These are phyloP conservation scores for Globisporangium abappressorium DNA, from an alignment of 352 stramenopile genomes.

Conservation along the genomic window DNA sequence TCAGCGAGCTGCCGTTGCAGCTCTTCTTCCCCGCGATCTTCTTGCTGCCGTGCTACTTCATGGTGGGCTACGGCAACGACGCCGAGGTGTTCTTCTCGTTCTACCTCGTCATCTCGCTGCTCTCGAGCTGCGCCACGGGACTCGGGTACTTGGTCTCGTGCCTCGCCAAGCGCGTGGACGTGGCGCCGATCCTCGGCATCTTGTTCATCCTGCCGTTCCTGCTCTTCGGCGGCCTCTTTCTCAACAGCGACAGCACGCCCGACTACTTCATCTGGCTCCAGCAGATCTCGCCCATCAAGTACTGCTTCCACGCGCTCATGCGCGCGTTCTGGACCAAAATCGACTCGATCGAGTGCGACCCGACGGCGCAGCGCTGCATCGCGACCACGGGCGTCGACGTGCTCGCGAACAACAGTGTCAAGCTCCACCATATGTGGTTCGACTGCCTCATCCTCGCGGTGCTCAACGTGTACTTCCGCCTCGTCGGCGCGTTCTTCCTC, in stretches of 20 bases:
- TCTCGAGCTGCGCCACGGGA: conserved; percentile 20
- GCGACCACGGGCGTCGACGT: conserved; percentile 25
- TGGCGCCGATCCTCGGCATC: conserved; percentile 29
- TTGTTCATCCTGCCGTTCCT: conserved; percentile 34
- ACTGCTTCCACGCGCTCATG: conserved; percentile 35
- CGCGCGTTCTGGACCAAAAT: conserved; percentile 31
- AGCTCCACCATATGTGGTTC: conserved; percentile 16
- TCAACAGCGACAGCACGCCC: conserved; percentile 31
- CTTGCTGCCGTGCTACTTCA: conserved; percentile 35
- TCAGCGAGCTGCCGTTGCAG: conserved; percentile 34
- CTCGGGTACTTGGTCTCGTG: conserved; percentile 38
- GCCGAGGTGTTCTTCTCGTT: conserved; percentile 36
- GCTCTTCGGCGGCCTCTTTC: conserved; percentile 34
- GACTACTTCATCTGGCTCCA: conserved; percentile 37
- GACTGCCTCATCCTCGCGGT: conserved; percentile 26
- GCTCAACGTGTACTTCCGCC: conserved; percentile 33
- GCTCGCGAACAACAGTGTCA: conserved; percentile 26
- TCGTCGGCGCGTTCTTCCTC: conserved; percentile 30
- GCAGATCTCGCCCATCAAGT: conserved; percentile 37
- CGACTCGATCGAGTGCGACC: conserved; percentile 23
- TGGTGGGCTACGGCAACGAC: conserved; percentile 34
- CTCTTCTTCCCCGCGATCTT: conserved; percentile 32
- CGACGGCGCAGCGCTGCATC: conserved; percentile 15
- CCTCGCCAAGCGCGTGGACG: conserved; percentile 22
- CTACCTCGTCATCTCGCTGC: conserved; percentile 25